These are phyloP conservation scores for Citropsis articulata DNA, from an alignment of 345 rosid species.

Conservation along the genomic window DNA sequence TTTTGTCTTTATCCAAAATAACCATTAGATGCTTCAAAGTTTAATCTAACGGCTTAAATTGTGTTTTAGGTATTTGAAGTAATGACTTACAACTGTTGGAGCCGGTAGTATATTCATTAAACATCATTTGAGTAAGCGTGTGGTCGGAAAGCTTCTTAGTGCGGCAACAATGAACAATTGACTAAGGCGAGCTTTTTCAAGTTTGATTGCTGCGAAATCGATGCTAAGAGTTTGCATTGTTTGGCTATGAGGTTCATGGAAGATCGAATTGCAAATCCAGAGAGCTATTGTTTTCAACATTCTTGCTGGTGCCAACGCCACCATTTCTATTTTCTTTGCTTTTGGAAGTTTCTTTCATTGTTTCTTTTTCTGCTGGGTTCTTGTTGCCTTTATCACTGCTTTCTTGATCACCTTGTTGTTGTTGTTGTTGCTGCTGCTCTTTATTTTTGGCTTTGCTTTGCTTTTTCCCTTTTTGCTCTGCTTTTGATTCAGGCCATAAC, in stretches of 20 bases:
- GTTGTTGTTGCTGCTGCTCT: slow-evolving; percentile 14
- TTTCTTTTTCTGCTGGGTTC: slow-evolving; percentile 15
- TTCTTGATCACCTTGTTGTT: slow-evolving; percentile 35
- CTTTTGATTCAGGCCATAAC: slow-evolving; percentile 42
- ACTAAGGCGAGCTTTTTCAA: slow-evolving; percentile 71
- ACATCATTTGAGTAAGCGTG: too few species aligned
- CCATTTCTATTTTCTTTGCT: slow-evolving; percentile 27
- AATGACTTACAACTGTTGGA: too few species aligned
- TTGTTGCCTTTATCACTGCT: slow-evolving; percentile 33
- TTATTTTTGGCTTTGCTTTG: slow-evolving; percentile 38
- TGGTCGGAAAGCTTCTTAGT: too few species aligned
- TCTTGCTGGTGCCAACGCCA: slow-evolving; percentile 12
- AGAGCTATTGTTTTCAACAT: slow-evolving; percentile 1
- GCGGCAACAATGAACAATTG: slow-evolving; percentile 43
- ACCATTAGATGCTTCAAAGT: too few species aligned
- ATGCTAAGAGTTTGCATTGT: too few species aligned
- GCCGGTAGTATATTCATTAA: too few species aligned
- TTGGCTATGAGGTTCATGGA: too few species aligned
- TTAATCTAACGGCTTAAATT: too few species aligned
- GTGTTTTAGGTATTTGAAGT: too few species aligned
- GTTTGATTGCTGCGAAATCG: slow-evolving; percentile 81
- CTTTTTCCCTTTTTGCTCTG: slow-evolving; percentile 27
- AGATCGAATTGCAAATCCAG: too few species aligned
- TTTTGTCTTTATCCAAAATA: too few species aligned
- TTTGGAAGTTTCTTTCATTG: slow-evolving; percentile 15